These are phyloP conservation scores for Albatrellus ellisii DNA, from an alignment of 768 basidiomycete genomes.

Conservation along the genomic window DNA sequence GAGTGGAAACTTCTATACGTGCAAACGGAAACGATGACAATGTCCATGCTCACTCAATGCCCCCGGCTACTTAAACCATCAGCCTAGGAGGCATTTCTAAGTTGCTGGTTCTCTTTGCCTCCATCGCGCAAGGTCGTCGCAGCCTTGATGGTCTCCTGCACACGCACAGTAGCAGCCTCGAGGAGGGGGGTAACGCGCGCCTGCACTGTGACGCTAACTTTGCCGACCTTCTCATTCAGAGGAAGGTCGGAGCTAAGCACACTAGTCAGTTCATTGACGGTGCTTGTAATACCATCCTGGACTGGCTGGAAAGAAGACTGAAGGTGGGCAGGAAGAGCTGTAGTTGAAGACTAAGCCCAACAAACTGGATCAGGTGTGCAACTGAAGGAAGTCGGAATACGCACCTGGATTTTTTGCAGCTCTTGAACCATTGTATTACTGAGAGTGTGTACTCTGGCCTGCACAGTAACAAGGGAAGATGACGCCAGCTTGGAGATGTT, in stretches of 20 bases:
- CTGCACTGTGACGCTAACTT: slow-evolving; percentile 43
- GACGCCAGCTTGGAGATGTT: slow-evolving; percentile 48
- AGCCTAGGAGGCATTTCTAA: no score
- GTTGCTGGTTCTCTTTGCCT: slow-evolving; percentile 13
- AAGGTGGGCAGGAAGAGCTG: slow-evolving; percentile 35
- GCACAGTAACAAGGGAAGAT: slow-evolving; percentile 39
- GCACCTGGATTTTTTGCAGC: slow-evolving; percentile 43
- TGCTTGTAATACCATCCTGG: slow-evolving; percentile 38
- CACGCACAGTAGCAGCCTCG: slow-evolving; percentile 24
- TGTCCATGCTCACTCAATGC: no score
- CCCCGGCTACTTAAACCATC: no score
- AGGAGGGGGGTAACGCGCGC: slow-evolving; percentile 50
- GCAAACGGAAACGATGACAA: no score
- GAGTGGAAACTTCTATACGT: no score
- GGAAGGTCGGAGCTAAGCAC: slow-evolving; percentile 46
- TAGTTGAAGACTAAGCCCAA: slow-evolving; percentile 31
- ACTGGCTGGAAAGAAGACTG: slow-evolving; percentile 48
- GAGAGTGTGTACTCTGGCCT: slow-evolving; percentile 42
- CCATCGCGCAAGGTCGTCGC: slow-evolving; percentile 12
- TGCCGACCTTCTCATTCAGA: slow-evolving; percentile 47
- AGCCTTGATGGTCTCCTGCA: slow-evolving; percentile 21
- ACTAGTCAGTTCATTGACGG: slow-evolving; percentile 37
- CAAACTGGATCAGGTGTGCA: background rate
- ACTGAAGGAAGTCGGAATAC: background rate
- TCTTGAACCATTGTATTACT: slow-evolving; percentile 56